Conservation (phyloP, 164 flowering plant species). For the Cinnamomum micranthum region DNA sequence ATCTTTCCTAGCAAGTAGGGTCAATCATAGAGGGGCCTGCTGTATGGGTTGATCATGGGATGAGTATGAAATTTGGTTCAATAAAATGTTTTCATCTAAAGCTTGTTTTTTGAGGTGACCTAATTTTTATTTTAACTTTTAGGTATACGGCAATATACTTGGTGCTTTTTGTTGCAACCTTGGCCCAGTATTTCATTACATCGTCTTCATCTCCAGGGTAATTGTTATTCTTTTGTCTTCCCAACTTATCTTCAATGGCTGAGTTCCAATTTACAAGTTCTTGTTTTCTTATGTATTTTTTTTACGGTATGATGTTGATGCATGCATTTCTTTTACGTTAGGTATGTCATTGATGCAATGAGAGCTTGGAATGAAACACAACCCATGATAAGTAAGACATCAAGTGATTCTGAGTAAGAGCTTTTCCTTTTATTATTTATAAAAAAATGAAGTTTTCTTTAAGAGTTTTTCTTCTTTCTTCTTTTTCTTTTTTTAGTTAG, state of each 20-base stretch:
- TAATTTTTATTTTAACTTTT: slow-evolving; percentile 12
- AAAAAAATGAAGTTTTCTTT: not conserved
- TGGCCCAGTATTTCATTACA: slow-evolving; percentile 77
- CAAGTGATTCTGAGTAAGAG: slow-evolving; percentile 62
- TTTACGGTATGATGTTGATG: not conserved
- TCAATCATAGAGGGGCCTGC: no score
- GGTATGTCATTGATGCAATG: slow-evolving; percentile 90
- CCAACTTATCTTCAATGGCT: not conserved
- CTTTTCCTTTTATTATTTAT: not conserved
- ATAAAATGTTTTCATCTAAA: no score
- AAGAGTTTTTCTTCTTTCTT: not conserved
- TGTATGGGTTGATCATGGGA: no score
- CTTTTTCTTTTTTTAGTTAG: not conserved
- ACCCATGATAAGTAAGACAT: slow-evolving; percentile 26
- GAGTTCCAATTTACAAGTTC: not conserved
- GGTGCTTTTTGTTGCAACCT: slow-evolving; percentile 56
- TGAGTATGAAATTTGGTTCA: no score
- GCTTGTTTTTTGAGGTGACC: not conserved
- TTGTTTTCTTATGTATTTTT: not conserved
- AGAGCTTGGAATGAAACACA: slow-evolving; percentile 49
- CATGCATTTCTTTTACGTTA: slow-evolving; percentile 15
- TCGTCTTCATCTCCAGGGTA: slow-evolving; percentile 95
- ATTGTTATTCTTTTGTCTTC: slow-evolving; percentile 9
- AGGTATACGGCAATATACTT: slow-evolving; percentile 73
- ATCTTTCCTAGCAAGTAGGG: no score